Evolutionary conservation across 2,329 filamentous ascomycete species (phyloP).

Genomic region (Penicillium freii): DNA sequence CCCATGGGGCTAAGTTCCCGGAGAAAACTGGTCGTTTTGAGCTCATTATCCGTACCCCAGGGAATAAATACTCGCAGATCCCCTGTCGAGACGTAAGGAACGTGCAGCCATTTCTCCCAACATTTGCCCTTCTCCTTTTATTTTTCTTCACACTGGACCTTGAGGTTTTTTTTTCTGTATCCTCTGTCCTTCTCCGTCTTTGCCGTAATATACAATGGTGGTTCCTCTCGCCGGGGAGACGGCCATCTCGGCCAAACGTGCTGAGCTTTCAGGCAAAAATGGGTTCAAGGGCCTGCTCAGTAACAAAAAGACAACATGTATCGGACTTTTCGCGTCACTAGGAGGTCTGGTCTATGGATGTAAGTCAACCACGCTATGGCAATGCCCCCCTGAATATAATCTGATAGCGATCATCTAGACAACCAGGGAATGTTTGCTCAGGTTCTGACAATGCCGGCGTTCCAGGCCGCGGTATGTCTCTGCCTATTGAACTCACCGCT

Average conservation of each 20-base stretch:
- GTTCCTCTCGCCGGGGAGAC: slow-evolving; percentile 16
- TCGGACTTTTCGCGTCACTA: slow-evolving; percentile 54
- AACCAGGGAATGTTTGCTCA: slow-evolving; percentile 77
- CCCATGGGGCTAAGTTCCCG: slow-evolving; percentile 8
- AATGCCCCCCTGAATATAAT: neutral
- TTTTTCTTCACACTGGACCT: neutral
- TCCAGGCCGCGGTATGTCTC: slow-evolving; percentile 46
- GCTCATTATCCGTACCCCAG: slow-evolving; percentile 4
- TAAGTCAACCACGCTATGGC: slow-evolving; percentile 11
- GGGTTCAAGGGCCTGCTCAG: slow-evolving; percentile 52
- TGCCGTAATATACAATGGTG: slow-evolving; percentile 13
- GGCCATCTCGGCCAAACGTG: slow-evolving; percentile 35
- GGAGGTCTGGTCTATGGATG: slow-evolving; percentile 61
- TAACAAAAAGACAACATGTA: slow-evolving; percentile 55
- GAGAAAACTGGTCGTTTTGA: neutral
- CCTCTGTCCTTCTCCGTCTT: neutral
- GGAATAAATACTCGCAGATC: slow-evolving; percentile 13
- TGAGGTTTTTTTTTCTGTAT: neutral
- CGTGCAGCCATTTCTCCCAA: neutral
- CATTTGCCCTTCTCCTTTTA: neutral
- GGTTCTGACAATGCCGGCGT: slow-evolving; percentile 55
- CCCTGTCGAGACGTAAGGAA: neutral
- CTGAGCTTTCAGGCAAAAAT: slow-evolving; percentile 37
- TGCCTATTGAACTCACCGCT: slow-evolving; percentile 15
- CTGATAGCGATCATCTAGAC: slow-evolving; percentile 36